These are phyloP conservation scores for Cyphellophora europaea DNA, from an alignment of 2,329 filamentous ascomycete genomes.

Conservation along the genomic window DNA sequence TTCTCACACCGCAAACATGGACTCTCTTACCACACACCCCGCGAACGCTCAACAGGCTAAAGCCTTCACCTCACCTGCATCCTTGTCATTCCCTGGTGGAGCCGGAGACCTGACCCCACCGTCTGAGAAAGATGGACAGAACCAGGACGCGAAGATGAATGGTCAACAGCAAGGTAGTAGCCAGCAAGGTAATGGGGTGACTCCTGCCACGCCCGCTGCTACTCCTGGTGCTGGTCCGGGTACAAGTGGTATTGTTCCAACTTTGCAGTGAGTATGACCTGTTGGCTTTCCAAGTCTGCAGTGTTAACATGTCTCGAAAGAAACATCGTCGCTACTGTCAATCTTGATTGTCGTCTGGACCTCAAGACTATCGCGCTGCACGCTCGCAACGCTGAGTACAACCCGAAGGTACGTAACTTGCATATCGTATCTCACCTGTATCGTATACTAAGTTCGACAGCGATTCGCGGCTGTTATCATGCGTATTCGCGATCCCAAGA, in stretches of 20 bases:
- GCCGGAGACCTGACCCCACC: constrained; percentile 76
- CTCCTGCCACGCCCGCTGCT: constrained; percentile 81
- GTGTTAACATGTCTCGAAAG: constrained; percentile 50
- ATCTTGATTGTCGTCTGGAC: constrained; percentile 92
- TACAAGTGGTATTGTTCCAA: constrained; percentile 83
- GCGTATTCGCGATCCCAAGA: constrained; percentile 98
- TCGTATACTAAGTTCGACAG: constrained; percentile 45
- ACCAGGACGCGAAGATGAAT: constrained; percentile 40
- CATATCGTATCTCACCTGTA: constrained; percentile 16
- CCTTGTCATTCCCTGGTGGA: constrained; percentile 82
- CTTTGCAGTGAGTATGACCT: constrained; percentile 82
- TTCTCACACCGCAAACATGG: constrained; percentile 55
- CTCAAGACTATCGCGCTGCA: constrained; percentile 98
- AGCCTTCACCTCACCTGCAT: constrained; percentile 87
- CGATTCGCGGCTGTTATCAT: constrained; percentile 99
- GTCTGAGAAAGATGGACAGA: constrained; percentile 56
- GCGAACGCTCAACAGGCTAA: constrained; percentile 86
- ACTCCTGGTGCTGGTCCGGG: constrained; percentile 73
- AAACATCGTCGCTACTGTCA: constrained; percentile 99
- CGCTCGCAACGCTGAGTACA: constrained; percentile 97
- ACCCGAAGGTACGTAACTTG: constrained; percentile 69
- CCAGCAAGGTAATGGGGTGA: constrained; percentile 64
- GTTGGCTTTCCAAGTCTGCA: constrained; percentile 29
- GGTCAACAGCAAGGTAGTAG: constrained; percentile 49
- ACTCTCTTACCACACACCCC: constrained; percentile 84